Evolutionary conservation across 768 basidiomycete genomes (phyloP).

Genomic region (Tylopilus sp.): DNA sequence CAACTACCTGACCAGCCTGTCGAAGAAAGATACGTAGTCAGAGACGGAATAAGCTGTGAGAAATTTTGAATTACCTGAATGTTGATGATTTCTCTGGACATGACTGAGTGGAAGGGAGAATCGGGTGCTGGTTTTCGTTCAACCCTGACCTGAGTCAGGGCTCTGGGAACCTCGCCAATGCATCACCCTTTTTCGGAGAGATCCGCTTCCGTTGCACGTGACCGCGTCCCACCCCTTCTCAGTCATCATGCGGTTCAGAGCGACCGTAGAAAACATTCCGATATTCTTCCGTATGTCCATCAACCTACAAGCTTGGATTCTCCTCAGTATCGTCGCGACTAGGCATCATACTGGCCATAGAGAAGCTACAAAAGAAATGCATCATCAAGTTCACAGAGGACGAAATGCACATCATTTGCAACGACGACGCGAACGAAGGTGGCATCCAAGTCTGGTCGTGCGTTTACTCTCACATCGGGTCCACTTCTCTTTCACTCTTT

Average conservation of each 20-base stretch:
- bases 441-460: conserved; percentile 87
- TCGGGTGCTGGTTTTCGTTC: conserved; percentile 5
- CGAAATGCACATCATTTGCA: conserved; percentile 81
- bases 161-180: conserved; percentile 4
- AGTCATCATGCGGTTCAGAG: conserved; percentile 59
- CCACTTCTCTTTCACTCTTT: conserved; percentile 5
- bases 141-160: conserved; percentile 6
- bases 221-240: conserved; percentile 10
- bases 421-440: conserved; percentile 72
- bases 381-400: conserved; percentile 75
- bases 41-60: background rate
- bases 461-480: conserved; percentile 34
- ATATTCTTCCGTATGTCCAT: conserved; percentile 50
- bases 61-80: conserved; percentile 51
- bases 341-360: conserved; percentile 81
- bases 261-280: conserved; percentile 53
- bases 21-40: conserved; percentile 6
- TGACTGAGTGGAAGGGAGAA: conserved; percentile 30
- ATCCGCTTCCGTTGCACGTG: conserved; percentile 22
- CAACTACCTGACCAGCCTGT: conserved; percentile 67
- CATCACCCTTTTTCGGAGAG: conserved; percentile 13
- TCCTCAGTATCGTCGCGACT: background rate
- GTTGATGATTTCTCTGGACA: conserved; percentile 82
- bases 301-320: background rate
- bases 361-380: conserved; percentile 82